These are phyloP conservation scores for Sugiyamaella japonica DNA, from an alignment of 1,139 yeast species.

Conservation along the genomic window DNA sequence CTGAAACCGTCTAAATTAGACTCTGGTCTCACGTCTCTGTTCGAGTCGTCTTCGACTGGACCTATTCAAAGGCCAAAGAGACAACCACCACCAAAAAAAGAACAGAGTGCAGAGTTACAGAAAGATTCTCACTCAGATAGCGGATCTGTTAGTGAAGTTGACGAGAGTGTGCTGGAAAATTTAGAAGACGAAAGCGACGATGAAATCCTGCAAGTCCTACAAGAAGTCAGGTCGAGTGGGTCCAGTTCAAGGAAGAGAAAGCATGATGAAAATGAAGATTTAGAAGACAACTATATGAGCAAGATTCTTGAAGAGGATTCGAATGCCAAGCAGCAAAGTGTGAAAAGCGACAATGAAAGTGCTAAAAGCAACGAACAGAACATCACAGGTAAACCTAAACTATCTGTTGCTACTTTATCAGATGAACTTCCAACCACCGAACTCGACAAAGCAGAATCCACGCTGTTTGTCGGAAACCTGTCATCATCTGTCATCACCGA, in stretches of 20 bases:
- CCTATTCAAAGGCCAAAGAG: conserved; percentile 13
- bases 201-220: conserved; percentile 25
- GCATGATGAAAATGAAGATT: conserved; percentile 31
- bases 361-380: conserved; percentile 7
- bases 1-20: conserved; percentile 1
- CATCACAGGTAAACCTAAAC: background rate
- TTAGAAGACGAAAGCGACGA: conserved; percentile 29
- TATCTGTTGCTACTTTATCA: conserved; percentile 9
- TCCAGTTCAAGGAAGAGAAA: conserved; percentile 33
- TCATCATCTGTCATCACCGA: conserved; percentile 63
- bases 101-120: background rate
- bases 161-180: conserved; percentile 28
- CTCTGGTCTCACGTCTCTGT: conserved; percentile 7
- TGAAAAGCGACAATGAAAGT: conserved; percentile 23
- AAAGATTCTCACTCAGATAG: conserved; percentile 28
- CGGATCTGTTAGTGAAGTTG: conserved; percentile 32
- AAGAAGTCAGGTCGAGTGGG: conserved; percentile 20
- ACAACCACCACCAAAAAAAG: background rate
- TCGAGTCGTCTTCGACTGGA: conserved; percentile 10
- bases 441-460: conserved; percentile 80
- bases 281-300: conserved; percentile 29
- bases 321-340: conserved; percentile 27
- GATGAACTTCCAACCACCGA: conserved; percentile 42
- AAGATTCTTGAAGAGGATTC: conserved; percentile 25
- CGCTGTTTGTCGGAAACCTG: conserved; percentile 88